Evolutionary conservation across 208 protist species (phyloP).

Genomic region (Trypanosoma platydactyli): DNA sequence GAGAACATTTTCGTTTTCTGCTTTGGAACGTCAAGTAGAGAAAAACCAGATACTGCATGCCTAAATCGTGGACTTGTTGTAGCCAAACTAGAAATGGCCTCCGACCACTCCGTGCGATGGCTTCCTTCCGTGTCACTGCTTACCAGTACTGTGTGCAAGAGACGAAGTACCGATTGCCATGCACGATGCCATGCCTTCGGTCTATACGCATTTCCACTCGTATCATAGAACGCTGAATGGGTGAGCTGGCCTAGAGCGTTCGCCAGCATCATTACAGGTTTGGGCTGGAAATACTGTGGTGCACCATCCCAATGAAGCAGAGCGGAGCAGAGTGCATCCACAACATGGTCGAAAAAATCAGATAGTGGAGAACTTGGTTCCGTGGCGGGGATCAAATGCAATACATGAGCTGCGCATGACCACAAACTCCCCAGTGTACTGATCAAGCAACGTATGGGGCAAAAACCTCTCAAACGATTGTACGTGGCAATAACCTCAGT

Average conservation of each 20-base stretch:
- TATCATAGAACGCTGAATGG: constrained; percentile 36
- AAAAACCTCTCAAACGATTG: constrained; percentile 17
- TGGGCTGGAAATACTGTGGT: constrained; percentile 30
- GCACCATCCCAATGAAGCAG: constrained; percentile 26
- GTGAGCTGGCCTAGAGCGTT: constrained; percentile 57
- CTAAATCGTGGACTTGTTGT: constrained; percentile 49
- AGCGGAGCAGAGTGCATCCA: constrained; percentile 36
- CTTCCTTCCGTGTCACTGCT: constrained; percentile 10
- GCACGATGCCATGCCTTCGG: constrained; percentile 53
- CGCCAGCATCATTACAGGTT: constrained; percentile 36
- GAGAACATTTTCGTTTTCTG: constrained; percentile 31
- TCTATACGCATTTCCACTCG: constrained; percentile 26
- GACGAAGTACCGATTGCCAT: constrained; percentile 57
- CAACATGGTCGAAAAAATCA: constrained; percentile 36
- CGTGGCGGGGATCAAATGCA: constrained; percentile 35
- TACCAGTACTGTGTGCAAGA: constrained; percentile 31
- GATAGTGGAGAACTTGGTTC: constrained; percentile 25
- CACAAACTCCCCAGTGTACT: constrained; percentile 37
- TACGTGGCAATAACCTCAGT: constrained; percentile 25
- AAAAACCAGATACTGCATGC: constrained; percentile 52
- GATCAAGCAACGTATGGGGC: constrained; percentile 13
- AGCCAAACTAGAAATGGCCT: constrained; percentile 27
- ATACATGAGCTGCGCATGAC: constrained; percentile 31
- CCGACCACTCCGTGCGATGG: constrained; percentile 33
- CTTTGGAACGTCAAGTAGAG: constrained; percentile 6